These are phyloP conservation scores for Mimosa bimucronata DNA, from an alignment of 306 rosid genomes.

Conservation along the genomic window DNA sequence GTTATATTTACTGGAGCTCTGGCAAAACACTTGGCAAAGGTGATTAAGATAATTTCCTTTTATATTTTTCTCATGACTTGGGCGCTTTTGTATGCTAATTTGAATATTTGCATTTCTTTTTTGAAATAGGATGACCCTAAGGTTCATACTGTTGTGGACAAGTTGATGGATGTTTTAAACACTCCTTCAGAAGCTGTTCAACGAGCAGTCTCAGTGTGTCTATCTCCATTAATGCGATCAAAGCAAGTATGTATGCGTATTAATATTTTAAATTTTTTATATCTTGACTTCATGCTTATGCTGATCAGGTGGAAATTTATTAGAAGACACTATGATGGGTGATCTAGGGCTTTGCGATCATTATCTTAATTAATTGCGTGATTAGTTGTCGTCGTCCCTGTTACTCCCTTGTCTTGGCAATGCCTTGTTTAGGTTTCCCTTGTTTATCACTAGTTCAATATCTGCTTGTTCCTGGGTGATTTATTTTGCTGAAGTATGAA, in stretches of 20 bases:
- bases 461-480: slow-evolving; percentile 33
- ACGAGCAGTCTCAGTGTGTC: slow-evolving; percentile 91
- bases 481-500: slow-evolving; percentile 14
- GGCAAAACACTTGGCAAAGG: slow-evolving; percentile 96
- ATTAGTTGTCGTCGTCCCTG: slow-evolving; percentile 10
- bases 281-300: slow-evolving; percentile 15
- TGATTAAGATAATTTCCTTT: slow-evolving; percentile 33
- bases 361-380: not conserved
- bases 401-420: not conserved
- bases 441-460: slow-evolving; percentile 12
- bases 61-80: slow-evolving; percentile 12
- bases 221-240: slow-evolving; percentile 93
- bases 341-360: not conserved
- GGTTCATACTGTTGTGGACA: slow-evolving; percentile 90
- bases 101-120: slow-evolving; percentile 22
- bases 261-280: slow-evolving; percentile 23
- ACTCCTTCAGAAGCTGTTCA: slow-evolving; percentile 99
- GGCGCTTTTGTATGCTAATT: slow-evolving; percentile 2
- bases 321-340: not conserved
- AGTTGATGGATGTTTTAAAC: slow-evolving; percentile 89
- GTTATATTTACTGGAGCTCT: slow-evolving; percentile 97
- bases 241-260: slow-evolving; percentile 64
- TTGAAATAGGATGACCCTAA: slow-evolving; percentile 85
- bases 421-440: not conserved
- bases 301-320: slow-evolving; percentile 28